A percentile compares a stretch with the other conserved stretches of the same genome.
Conservation (phyloP, 108 stramenopile species). For the Conticribra weissflogii region DNA sequence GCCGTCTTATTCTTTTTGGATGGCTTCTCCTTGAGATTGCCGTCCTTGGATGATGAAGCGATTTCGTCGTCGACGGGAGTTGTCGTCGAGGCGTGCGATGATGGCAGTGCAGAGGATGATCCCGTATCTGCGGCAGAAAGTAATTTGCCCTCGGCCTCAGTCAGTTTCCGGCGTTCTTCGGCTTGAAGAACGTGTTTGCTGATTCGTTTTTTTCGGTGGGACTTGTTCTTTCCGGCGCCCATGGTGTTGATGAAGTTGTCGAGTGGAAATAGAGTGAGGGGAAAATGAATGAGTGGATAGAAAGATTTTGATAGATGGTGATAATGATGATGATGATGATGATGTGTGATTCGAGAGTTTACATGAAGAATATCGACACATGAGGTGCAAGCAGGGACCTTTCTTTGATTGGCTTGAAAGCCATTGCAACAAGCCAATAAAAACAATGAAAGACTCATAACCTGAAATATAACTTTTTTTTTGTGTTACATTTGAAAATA, state of each 20-base stretch:
- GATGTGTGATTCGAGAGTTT: background rate
- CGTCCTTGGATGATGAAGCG: too few species aligned
- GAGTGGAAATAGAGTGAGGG: too few species aligned
- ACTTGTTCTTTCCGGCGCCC: conserved; percentile 52
- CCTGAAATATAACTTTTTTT: too few species aligned
- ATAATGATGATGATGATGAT: too few species aligned
- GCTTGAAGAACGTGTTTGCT: conserved; percentile 79
- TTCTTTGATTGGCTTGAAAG: too few species aligned
- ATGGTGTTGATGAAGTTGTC: conserved; percentile 10
- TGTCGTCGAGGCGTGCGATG: background rate
- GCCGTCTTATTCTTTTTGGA: background rate
- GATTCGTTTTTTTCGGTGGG: conserved; percentile 67
- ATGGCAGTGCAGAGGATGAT: background rate
- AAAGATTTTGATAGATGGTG: too few species aligned
- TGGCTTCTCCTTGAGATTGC: too few species aligned
- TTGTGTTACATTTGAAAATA: too few species aligned
- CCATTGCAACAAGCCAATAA: too few species aligned
- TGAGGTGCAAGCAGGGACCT: too few species aligned
- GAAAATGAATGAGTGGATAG: too few species aligned
- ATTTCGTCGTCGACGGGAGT: background rate
- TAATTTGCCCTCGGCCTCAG: conserved; percentile 18
- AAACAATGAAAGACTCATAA: too few species aligned
- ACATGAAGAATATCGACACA: background rate
- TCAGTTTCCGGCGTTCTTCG: conserved; percentile 28
- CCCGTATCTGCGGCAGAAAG: conserved; percentile 17